These are phyloP conservation scores for Marchantia polymorpha DNA, from an alignment of 225 moss, liverwort and hornwort genomes.

Conservation along the genomic window DNA sequence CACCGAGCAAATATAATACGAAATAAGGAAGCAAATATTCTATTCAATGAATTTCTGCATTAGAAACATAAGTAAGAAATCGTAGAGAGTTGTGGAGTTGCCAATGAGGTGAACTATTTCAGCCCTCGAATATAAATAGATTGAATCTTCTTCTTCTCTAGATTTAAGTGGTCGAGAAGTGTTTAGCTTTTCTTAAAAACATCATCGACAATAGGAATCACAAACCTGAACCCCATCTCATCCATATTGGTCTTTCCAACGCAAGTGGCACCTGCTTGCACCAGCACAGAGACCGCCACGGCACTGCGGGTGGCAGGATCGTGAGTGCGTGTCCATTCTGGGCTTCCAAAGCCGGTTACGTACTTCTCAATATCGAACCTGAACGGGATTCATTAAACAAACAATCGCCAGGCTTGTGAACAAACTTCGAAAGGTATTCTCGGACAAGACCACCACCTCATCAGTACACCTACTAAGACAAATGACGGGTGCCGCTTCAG, in stretches of 20 bases:
- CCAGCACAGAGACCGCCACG: constrained; percentile 49
- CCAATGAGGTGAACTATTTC: neutral
- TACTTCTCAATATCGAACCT: constrained; percentile 86
- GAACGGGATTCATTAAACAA: neutral
- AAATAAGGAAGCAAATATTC: too few species aligned
- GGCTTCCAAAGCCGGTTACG: constrained; percentile 80
- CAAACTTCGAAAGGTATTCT: neutral
- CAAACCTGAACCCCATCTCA: constrained; percentile 85
- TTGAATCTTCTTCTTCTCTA: neutral
- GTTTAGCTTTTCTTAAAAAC: neutral
- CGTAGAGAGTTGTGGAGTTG: too few species aligned
- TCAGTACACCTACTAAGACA: neutral
- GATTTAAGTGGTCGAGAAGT: neutral
- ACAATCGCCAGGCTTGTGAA: neutral
- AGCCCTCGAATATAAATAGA: neutral
- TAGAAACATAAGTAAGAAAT: too few species aligned
- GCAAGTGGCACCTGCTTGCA: constrained; percentile 82
- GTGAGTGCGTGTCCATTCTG: constrained; percentile 81
- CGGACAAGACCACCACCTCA: neutral
- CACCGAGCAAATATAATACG: too few species aligned
- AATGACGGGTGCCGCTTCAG: too few species aligned
- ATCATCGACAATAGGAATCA: neutral
- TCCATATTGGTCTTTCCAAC: constrained; percentile 86
- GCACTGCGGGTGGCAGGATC: constrained; percentile 61
- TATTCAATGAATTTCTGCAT: too few species aligned